These are phyloP conservation scores for Pseudopyricularia javanii DNA, from an alignment of 2,329 filamentous ascomycete species.

Conservation along the genomic window DNA sequence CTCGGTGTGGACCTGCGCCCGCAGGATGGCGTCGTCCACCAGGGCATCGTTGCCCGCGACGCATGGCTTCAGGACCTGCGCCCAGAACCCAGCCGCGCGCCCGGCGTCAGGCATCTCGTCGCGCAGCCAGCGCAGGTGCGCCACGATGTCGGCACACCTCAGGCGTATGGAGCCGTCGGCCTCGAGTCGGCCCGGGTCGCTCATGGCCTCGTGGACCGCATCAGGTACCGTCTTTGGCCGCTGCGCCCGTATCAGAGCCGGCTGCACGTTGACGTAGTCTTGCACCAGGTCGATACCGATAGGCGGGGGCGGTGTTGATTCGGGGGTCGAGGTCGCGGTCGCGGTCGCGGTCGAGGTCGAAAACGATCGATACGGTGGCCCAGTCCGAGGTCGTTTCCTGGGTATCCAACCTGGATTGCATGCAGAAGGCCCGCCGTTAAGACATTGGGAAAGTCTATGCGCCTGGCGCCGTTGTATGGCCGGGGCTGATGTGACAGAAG, in stretches of 20 bases:
- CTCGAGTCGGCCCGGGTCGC: background rate
- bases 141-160: slow-evolving; percentile 25
- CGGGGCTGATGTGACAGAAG: background rate
- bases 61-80: background rate
- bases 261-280: background rate
- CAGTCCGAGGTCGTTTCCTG: background rate
- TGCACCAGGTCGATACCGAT: background rate
- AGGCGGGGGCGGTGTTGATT: background rate
- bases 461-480: background rate
- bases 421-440: background rate
- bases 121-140: slow-evolving; percentile 28
- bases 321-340: background rate
- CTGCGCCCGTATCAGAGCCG: background rate
- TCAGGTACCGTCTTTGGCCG: background rate
- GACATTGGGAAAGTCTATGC: background rate
- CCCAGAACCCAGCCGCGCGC: background rate
- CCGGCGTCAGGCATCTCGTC: slow-evolving; percentile 8
- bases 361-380: background rate
- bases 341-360: background rate
- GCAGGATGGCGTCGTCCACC: slow-evolving; percentile 65
- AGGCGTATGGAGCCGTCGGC: background rate
- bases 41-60: slow-evolving; percentile 15
- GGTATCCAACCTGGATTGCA: no score
- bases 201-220: slow-evolving; percentile 20
- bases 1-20: slow-evolving; percentile 52